These are phyloP conservation scores for Fusarium papillatum DNA, from an alignment of 2,329 filamentous ascomycete genomes.

Conservation along the genomic window DNA sequence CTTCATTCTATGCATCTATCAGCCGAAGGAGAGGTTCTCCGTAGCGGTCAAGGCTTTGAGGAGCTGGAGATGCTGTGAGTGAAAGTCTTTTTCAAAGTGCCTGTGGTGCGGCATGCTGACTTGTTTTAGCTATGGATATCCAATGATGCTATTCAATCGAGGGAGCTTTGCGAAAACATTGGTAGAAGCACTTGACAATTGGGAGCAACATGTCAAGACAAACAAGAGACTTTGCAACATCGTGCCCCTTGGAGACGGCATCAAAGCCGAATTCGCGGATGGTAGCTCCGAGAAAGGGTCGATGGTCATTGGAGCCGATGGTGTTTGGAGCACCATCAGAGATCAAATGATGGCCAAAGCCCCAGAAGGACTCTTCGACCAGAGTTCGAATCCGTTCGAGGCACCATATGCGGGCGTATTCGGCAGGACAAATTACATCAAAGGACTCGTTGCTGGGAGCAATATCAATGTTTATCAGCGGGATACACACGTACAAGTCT, in stretches of 20 bases:
- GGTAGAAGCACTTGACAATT: slow-evolving; percentile 6
- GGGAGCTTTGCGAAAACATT: slow-evolving; percentile 15
- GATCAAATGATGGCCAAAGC: slow-evolving; percentile 19
- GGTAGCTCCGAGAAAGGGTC: slow-evolving; percentile 20
- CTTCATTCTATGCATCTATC: slow-evolving; percentile 11
- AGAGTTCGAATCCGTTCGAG: slow-evolving; percentile 15
- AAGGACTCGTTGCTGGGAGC: background rate
- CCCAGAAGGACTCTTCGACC: slow-evolving; percentile 23
- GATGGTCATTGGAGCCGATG: background rate
- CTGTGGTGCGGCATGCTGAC: background rate
- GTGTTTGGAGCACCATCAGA: slow-evolving; percentile 22
- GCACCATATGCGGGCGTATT: slow-evolving; percentile 15
- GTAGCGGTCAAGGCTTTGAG: background rate
- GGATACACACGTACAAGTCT: slow-evolving; percentile 22
- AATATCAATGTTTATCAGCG: slow-evolving; percentile 23
- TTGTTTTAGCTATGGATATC: slow-evolving; percentile 18
- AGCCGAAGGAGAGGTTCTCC: slow-evolving; percentile 7
- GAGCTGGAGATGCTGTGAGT: slow-evolving; percentile 7
- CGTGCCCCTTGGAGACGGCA: background rate
- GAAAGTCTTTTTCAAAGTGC: fast-evolving
- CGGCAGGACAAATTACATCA: background rate
- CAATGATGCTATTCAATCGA: slow-evolving; percentile 25
- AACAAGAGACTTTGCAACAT: slow-evolving; percentile 24
- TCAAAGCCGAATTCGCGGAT: slow-evolving; percentile 19
- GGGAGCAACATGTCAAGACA: slow-evolving; percentile 11